Evolutionary conservation across 106 monocot genomes (phyloP), one percentile per base, ranked within the genome.

Genomic region (Narthecium ossifragum): DNA sequence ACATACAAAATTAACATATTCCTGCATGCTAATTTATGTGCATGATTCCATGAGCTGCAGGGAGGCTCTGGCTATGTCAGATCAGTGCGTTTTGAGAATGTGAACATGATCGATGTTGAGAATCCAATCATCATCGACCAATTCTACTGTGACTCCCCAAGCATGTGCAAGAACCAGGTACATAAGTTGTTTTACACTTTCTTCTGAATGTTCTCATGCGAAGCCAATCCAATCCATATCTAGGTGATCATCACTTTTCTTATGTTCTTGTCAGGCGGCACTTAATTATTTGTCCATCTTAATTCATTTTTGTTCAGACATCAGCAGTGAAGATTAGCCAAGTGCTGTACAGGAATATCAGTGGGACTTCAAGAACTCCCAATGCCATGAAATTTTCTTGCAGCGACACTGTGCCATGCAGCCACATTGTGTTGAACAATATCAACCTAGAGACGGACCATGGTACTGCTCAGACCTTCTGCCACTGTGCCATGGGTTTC

Each of bases 121-220:
- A 89, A 94, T 46, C 94, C 94, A 15, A 86, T 94, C 63, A 90
- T 94, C 71, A 90, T 94, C 25, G 94, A 94, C 62, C 94, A 94
- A 53, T 94, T 89, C 57, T 94, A 94, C 57, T 94, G 94, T 60
- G 83, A 85, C 59, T 80, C 88, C 7, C 55, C 67, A n/a, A 72
- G 22, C 7, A 17, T 60, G 26, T 90, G 96, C 75, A 68, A 63
- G 46, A 87, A 86, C 57, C 81, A 83, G 81, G 93, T 93, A 59
- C 7, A 21, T 21, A 36, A 36, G 36, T 36, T 36, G 36, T 36
- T 36, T 10, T n/a, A n/a, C n/a, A n/a, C n/a, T n/a, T n/a, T n/a
- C n/a, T n/a, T n/a, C n/a, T n/a, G n/a, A n/a, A n/a, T n/a, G n/a
- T n/a, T n/a, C n/a, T n/a, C n/a, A n/a, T n/a, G n/a, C n/a, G n/a